Percentiles rank a stretch among this genome's conserved stretches.
These are phyloP conservation scores for Viridothelium virens DNA, from an alignment of 495 filamentous ascomycete species.

Conservation along the genomic window DNA sequence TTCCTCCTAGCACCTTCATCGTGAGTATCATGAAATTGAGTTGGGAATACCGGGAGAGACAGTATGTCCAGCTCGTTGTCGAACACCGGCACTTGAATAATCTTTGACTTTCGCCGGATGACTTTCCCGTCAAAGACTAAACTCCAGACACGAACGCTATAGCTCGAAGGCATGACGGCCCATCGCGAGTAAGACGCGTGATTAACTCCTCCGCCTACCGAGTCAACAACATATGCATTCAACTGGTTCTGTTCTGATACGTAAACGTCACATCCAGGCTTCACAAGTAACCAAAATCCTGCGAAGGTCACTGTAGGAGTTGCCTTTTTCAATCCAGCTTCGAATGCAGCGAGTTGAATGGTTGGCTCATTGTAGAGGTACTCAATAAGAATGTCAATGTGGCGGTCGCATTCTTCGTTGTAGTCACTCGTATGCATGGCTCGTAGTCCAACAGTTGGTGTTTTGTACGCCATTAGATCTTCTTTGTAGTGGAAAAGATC, in stretches of 20 bases:
- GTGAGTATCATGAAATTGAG: not conserved
- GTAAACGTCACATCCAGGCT: not conserved
- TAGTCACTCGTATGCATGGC: not conserved
- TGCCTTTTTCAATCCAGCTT: not conserved
- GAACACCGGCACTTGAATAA: not conserved
- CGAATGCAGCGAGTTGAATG: not conserved
- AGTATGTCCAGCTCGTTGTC: not conserved
- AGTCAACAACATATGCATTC: not conserved
- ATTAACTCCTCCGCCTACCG: not conserved
- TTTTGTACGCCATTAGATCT: not conserved
- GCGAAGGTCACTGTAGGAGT: not conserved
- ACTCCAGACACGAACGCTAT: not conserved
- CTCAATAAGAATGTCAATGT: not conserved
- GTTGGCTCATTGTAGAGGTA: not conserved
- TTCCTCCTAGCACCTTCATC: not conserved
- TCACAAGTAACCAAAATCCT: slow-evolving; percentile 2
- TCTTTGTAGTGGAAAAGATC: slow-evolving; percentile 3
- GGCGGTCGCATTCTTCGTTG: not conserved
- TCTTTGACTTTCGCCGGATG: not conserved
- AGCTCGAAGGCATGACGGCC: not conserved
- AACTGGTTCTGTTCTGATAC: not conserved
- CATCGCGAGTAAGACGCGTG: not conserved
- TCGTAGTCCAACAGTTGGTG: not conserved
- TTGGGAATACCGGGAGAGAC: not conserved
- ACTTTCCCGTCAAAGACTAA: not conserved